These are phyloP conservation scores for Orbilia oligospora DNA, from an alignment of 2,329 filamentous ascomycete genomes.

Conservation along the genomic window DNA sequence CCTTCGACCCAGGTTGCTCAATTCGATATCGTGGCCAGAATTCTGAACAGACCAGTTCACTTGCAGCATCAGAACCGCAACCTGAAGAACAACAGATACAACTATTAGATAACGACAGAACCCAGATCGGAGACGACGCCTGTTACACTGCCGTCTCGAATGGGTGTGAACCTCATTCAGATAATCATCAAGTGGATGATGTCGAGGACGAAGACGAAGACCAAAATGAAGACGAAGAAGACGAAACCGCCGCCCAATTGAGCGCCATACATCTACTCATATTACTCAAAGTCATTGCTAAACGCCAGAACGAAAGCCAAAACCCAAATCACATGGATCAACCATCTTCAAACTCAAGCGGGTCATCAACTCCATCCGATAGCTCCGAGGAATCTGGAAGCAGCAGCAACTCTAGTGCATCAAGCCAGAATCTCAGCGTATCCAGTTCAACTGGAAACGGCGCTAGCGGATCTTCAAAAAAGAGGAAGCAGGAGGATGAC, in stretches of 20 bases:
- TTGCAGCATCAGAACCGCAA: background rate
- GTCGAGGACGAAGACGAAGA: background rate
- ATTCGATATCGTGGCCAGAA: background rate
- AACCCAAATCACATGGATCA: background rate
- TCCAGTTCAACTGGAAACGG: background rate
- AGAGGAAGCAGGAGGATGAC: background rate
- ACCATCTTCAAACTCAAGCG: conserved; percentile 3
- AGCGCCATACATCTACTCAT: conserved; percentile 14
- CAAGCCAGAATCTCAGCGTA: background rate
- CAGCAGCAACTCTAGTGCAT: background rate
- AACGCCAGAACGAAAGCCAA: conserved; percentile 1
- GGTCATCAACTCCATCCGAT: background rate
- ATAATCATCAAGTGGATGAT: background rate
- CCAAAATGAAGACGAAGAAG: background rate
- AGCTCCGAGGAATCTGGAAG: conserved; percentile 8
- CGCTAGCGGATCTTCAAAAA: background rate
- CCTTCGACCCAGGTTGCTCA: background rate
- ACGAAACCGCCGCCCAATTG: conserved; percentile 4
- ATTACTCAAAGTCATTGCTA: conserved; percentile 1
- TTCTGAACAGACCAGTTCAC: background rate
- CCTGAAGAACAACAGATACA: background rate
- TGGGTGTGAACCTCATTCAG: background rate
- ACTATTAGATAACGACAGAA: background rate
- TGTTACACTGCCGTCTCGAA: background rate
- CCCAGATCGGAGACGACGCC: background rate